Percentiles rank a stretch among this genome's conserved stretches.
Evolutionary conservation across 2,329 filamentous ascomycete genomes (phyloP).

Genomic region (Ophiostoma perfectum): DNA sequence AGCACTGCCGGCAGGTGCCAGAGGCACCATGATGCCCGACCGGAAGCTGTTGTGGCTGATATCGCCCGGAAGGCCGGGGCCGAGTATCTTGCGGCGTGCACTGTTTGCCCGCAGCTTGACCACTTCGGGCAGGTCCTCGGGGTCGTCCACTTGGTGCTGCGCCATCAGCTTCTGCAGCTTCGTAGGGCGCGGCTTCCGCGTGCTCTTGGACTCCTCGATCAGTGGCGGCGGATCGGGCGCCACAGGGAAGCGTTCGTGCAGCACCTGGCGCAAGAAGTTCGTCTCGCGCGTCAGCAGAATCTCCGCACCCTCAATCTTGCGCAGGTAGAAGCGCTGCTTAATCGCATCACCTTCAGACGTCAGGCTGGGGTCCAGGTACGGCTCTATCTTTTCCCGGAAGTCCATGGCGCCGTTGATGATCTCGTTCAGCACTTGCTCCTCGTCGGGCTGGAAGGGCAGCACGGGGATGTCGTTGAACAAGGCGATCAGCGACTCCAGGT

Average conservation of each 20-base stretch:
- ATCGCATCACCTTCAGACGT: conserved; percentile 74
- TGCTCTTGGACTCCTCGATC: conserved; percentile 81
- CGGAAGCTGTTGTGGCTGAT: conserved; percentile 28
- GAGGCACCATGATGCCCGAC: conserved; percentile 16
- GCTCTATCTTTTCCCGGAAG: conserved; percentile 76
- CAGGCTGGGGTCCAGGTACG: conserved; percentile 74
- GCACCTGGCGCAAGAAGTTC: conserved; percentile 94
- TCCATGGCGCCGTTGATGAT: conserved; percentile 80
- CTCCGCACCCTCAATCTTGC: conserved; percentile 95
- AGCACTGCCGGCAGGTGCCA: conserved; percentile 16
- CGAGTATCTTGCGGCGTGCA: conserved; percentile 64
- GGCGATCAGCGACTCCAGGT: conserved; percentile 78
- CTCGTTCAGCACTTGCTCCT: conserved; percentile 77
- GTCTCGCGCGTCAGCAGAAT: conserved; percentile 87
- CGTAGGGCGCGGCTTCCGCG: conserved; percentile 89
- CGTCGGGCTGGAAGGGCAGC: conserved; percentile 91
- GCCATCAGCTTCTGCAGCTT: conserved; percentile 94
- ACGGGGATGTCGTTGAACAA: conserved; percentile 78
- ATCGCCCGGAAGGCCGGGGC: conserved; percentile 48
- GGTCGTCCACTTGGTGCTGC: conserved; percentile 81
- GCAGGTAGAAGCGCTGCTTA: conserved; percentile 87
- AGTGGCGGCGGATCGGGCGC: conserved; percentile 81
- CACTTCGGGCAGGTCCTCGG: conserved; percentile 81
- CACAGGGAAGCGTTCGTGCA: conserved; percentile 92
- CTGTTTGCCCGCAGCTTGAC: conserved; percentile 72